Conservation (phyloP, 2,329 filamentous ascomycete genomes). For the Rasamsonia emersonii region DNA sequence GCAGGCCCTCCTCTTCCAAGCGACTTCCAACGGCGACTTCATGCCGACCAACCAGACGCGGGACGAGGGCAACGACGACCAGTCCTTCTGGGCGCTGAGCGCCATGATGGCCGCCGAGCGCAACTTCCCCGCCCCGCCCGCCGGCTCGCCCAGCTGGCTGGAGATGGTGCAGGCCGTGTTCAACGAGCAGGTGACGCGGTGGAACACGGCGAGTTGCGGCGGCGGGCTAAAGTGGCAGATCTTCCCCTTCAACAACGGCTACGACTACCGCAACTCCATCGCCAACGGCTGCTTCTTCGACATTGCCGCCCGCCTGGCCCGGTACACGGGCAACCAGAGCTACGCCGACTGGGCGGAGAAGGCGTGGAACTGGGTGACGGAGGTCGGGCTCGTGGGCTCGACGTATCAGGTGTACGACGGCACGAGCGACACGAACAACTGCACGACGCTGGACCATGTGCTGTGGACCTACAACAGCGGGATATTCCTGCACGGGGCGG, state of each 20-base stretch:
- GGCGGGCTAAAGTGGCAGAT: conserved; percentile 80
- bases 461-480: conserved; percentile 44
- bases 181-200: conserved; percentile 62
- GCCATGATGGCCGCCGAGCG: conserved; percentile 30
- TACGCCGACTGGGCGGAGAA: conserved; percentile 32
- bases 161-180: conserved; percentile 67
- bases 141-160: conserved; percentile 57
- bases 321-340: conserved; percentile 29
- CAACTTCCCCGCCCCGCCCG: conserved; percentile 26
- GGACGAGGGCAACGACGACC: conserved; percentile 35
- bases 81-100: conserved; percentile 25
- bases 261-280: conserved; percentile 44
- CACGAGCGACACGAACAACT: conserved; percentile 38
- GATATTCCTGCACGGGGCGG: conserved; percentile 41
- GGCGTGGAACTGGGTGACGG: conserved; percentile 26
- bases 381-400: conserved; percentile 37
- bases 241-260: conserved; percentile 46
- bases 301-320: conserved; percentile 34
- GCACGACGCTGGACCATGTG: conserved; percentile 37
- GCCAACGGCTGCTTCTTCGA: conserved; percentile 47
- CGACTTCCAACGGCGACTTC: conserved; percentile 58
- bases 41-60: conserved; percentile 49
- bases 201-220: conserved; percentile 56
- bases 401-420: conserved; percentile 44
- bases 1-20: conserved; percentile 58